phyloP scores from a whole-genome alignment of 2,329 filamentous ascomycete genomes.

The Neonectria magnoliae region DNA sequence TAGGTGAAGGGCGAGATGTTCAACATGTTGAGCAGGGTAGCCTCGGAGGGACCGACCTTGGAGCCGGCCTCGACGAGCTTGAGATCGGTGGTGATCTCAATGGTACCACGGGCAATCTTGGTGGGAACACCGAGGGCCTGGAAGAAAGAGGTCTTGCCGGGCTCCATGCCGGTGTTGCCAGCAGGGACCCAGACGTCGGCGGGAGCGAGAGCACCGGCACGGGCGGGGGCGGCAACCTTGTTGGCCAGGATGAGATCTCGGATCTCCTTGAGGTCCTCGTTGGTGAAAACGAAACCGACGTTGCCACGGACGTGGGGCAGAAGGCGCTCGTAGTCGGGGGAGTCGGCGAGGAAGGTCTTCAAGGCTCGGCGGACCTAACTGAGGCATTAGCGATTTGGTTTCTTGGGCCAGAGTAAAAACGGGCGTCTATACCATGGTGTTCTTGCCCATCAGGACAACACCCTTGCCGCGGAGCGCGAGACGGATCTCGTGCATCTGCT shows the following conservation, averaged over 20 bases:
- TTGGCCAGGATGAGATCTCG: constrained; percentile 96
- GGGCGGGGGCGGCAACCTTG: constrained; percentile 96
- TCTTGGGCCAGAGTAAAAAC: too few relatives aligned
- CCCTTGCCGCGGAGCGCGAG: constrained; percentile 87
- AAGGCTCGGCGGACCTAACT: constrained; percentile 90
- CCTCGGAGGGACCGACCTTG: constrained; percentile 99
- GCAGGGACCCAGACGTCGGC: constrained; percentile 93
- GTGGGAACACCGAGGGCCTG: constrained; percentile 99
- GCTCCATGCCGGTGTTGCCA: constrained; percentile 99
- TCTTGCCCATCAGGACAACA: constrained; percentile 99
- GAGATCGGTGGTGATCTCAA: constrained; percentile 98
- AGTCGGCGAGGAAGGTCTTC: constrained; percentile 90
- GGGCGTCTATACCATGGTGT: constrained; percentile 87
- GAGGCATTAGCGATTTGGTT: constrained; percentile 30
- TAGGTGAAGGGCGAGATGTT: constrained; percentile 99
- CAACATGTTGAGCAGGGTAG: constrained; percentile 98
- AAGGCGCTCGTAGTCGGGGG: constrained; percentile 97
- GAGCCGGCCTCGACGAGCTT: constrained; percentile 93
- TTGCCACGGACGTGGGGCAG: constrained; percentile 97
- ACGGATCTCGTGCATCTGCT: constrained; percentile 99
- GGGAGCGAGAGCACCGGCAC: constrained; percentile 96
- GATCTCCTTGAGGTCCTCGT: constrained; percentile 88
- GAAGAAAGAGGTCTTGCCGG: constrained; percentile 99
- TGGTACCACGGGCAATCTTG: constrained; percentile 99
- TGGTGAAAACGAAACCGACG: constrained; percentile 99